Conservation (phyloP, 257 asterid genomes). For the Forsythia viridissima region DNA sequence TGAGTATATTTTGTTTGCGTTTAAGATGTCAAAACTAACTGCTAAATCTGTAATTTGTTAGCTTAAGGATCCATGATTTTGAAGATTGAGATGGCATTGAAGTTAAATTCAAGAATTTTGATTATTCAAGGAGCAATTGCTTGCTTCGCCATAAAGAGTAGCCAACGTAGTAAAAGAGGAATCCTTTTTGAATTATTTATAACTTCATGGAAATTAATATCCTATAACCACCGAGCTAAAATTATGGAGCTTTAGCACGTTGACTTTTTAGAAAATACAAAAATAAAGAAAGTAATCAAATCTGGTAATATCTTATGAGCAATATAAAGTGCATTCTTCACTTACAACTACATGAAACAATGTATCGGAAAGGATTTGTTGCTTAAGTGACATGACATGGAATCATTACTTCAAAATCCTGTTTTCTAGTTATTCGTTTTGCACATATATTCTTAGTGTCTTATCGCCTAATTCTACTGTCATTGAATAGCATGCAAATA, state of each 20-base stretch:
- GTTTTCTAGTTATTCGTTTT: conserved; percentile 4
- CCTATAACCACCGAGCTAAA: background rate
- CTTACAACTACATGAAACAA: background rate
- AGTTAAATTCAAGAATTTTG: background rate
- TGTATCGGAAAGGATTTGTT: background rate
- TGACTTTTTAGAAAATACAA: background rate
- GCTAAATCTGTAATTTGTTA: background rate
- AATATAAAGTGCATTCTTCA: background rate
- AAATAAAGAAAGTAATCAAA: background rate
- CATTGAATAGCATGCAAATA: conserved; percentile 12
- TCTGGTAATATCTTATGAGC: background rate
- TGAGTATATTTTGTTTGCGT: background rate
- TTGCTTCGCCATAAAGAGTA: background rate
- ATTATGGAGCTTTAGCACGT: background rate
- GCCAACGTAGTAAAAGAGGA: background rate
- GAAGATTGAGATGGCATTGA: background rate
- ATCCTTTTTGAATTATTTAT: background rate
- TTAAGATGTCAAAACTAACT: background rate
- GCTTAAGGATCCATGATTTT: background rate
- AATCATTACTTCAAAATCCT: background rate
- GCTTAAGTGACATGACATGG: background rate
- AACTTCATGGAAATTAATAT: background rate
- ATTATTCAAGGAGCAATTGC: background rate
- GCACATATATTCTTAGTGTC: conserved; percentile 10
- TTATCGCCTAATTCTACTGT: conserved; percentile 15